Percentiles rank a stretch among this genome's conserved stretches.
Evolutionary conservation across 2,329 filamentous ascomycete species (phyloP).

Genomic region (Fusarium continuum): DNA sequence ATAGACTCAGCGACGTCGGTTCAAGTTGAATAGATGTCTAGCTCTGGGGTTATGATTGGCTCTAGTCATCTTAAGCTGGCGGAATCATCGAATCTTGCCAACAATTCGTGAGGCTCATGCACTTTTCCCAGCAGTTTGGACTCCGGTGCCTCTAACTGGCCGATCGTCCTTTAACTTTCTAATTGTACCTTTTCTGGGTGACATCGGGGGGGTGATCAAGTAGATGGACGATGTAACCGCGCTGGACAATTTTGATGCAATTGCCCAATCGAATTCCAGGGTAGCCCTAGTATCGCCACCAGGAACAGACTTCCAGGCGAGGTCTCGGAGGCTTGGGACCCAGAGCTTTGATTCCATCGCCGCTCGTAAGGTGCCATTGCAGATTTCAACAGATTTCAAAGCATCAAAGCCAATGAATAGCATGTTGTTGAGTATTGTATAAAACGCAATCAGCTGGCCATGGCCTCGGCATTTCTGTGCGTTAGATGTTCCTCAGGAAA

Average conservation of each 20-base stretch:
- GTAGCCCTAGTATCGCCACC: constrained; percentile 23
- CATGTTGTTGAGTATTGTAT: constrained; percentile 14
- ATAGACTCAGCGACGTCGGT: neutral
- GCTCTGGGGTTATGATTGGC: constrained; percentile 1
- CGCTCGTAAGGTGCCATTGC: too few species aligned
- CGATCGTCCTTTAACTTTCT: neutral
- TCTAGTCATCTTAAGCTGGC: neutral
- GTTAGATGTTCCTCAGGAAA: neutral
- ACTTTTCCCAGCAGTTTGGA: constrained; percentile 19
- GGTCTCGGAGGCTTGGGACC: constrained; percentile 9
- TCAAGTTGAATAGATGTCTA: neutral
- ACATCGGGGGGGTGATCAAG: constrained; percentile 18
- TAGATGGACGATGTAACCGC: constrained; percentile 33
- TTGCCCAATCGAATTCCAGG: constrained; percentile 24
- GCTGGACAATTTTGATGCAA: constrained; percentile 10
- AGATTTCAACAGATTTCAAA: constrained; percentile 10
- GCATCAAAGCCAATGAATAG: neutral
- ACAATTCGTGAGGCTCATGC: constrained; percentile 33
- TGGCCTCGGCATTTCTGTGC: neutral
- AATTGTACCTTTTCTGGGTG: constrained; percentile 18
- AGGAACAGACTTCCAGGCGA: constrained; percentile 26
- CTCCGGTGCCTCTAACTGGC: neutral
- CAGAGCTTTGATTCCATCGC: constrained; percentile 3
- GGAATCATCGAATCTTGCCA: constrained; percentile 2
- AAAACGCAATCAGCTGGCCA: neutral